These are phyloP conservation scores for Kwoniella dendrophila DNA, from an alignment of 768 basidiomycete species.

Conservation along the genomic window DNA sequence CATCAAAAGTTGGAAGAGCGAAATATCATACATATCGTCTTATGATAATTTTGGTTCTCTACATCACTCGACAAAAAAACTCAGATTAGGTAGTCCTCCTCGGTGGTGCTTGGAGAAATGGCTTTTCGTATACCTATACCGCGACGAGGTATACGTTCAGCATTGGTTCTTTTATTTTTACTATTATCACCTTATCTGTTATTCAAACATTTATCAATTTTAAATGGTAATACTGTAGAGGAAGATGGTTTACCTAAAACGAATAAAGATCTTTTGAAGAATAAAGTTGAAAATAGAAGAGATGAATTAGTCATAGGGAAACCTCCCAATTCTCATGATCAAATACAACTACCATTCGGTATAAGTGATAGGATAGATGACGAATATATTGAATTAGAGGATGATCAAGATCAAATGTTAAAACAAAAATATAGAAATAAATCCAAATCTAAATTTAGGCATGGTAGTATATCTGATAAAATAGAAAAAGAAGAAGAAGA, in stretches of 20 bases:
- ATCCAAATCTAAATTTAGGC: neutral
- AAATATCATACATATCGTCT: too few species aligned
- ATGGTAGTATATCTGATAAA: neutral
- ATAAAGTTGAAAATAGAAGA: neutral
- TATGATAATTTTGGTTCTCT: too few species aligned
- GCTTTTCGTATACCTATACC: conserved; percentile 9
- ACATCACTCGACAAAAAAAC: too few species aligned
- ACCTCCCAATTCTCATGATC: neutral
- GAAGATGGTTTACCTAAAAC: neutral
- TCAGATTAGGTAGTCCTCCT: too few species aligned
- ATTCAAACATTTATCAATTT: conserved; percentile 15
- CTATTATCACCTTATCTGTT: conserved; percentile 29
- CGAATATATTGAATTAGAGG: too few species aligned
- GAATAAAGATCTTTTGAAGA: neutral
- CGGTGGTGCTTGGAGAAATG: too few species aligned
- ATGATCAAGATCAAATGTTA: too few species aligned
- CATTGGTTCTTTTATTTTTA: conserved; percentile 22
- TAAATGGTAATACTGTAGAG: neutral
- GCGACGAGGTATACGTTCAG: conserved; percentile 23
- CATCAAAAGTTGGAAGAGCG: too few species aligned
- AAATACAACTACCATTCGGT: neutral
- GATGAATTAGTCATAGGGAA: neutral
- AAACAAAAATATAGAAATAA: neutral
- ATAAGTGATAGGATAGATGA: too few species aligned
- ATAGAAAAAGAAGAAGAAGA: neutral